Evolutionary conservation across 129 eudicot species (phyloP).

Genomic region (Flaveria robusta): DNA sequence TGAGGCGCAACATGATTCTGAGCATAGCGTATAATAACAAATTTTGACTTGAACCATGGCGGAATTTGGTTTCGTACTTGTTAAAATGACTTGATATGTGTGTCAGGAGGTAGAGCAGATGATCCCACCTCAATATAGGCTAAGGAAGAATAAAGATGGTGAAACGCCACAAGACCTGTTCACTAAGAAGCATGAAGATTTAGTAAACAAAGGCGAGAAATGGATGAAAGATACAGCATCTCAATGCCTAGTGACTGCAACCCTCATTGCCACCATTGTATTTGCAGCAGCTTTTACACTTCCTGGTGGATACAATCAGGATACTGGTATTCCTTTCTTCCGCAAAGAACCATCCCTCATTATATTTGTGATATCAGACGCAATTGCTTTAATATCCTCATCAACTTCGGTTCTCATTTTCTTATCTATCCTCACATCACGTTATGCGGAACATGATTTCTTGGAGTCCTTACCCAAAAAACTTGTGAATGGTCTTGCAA

Average conservation of each 20-base stretch:
- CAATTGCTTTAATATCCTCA: conserved; percentile 15
- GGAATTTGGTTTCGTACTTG: neutral
- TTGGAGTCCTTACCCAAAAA: conserved; percentile 11
- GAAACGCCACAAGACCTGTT: neutral
- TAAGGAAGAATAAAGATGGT: neutral
- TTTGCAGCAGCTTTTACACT: conserved; percentile 31
- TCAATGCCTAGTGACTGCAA: conserved; percentile 16
- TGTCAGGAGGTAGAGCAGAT: conserved; percentile 17
- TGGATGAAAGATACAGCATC: conserved; percentile 3
- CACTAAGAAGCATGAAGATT: neutral
- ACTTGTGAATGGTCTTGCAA: conserved; percentile 8
- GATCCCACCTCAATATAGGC: neutral
- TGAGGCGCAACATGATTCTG: neutral
- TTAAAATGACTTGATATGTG: neutral
- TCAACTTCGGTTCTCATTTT: conserved; percentile 24
- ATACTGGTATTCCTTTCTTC: conserved; percentile 20
- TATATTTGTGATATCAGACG: conserved; percentile 25
- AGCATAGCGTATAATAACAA: too few relatives aligned
- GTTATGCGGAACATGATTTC: conserved; percentile 21
- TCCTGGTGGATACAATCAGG: conserved; percentile 20
- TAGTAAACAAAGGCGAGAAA: neutral
- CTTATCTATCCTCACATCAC: conserved; percentile 27
- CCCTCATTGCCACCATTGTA: conserved; percentile 25
- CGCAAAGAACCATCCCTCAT: neutral
- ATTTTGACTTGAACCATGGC: too few relatives aligned